Conservation (phyloP, 805 yeast species). For the Ogataea neopini region DNA sequence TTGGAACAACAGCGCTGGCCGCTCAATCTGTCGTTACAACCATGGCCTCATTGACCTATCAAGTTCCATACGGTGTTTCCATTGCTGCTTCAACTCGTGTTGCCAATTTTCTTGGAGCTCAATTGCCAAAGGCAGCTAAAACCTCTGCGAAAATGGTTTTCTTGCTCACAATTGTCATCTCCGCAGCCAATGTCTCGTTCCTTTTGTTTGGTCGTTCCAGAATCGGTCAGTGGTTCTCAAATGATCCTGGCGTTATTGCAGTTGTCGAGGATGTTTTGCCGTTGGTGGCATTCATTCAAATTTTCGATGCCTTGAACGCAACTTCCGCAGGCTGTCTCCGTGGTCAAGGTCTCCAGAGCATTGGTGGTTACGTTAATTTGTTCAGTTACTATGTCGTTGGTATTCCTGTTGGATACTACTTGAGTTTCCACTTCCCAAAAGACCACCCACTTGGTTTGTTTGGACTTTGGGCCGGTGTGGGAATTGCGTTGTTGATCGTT, state of each 20-base stretch:
- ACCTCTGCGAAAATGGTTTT: conserved; percentile 32
- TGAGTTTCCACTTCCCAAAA: conserved; percentile 51
- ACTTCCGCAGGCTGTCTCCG: conserved; percentile 55
- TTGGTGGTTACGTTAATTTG: conserved; percentile 54
- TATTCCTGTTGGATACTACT: conserved; percentile 59
- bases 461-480: conserved; percentile 41
- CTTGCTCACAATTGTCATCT: conserved; percentile 26
- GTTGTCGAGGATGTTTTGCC: conserved; percentile 32
- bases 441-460: conserved; percentile 37
- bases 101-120: conserved; percentile 74
- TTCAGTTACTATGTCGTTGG: conserved; percentile 70
- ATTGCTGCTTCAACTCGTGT: conserved; percentile 76
- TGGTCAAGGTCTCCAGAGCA: conserved; percentile 59
- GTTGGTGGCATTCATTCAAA: conserved; percentile 40
- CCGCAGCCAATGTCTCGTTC: conserved; percentile 27
- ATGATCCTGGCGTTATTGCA: conserved; percentile 31
- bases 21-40: conserved; percentile 75
- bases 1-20: conserved; percentile 63
- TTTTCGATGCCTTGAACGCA: conserved; percentile 51
- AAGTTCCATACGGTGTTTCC: conserved; percentile 73
- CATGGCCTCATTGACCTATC: conserved; percentile 66
- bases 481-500: conserved; percentile 40
- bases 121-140: conserved; percentile 33
- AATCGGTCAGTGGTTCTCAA: conserved; percentile 35
- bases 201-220: conserved; percentile 26